Evolutionary conservation across 352 stramenopile species (phyloP).

Genomic region (Halophytophthora polymorphica): DNA sequence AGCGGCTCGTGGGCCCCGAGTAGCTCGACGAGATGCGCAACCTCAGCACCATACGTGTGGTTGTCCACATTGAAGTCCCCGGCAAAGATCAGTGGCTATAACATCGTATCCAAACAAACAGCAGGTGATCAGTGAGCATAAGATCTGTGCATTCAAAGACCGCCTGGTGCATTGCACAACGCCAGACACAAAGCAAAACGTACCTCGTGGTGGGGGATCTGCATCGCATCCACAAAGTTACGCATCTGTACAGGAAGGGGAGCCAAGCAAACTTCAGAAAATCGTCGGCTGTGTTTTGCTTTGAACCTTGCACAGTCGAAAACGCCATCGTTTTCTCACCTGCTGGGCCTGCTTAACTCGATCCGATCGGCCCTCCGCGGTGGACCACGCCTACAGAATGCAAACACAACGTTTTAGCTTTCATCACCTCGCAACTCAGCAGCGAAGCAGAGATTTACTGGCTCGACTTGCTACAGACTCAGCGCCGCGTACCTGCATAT

Average conservation of each 20-base stretch:
- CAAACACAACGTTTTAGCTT: constrained; percentile 2
- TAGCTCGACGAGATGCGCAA: constrained; percentile 55
- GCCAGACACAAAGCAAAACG: not conserved
- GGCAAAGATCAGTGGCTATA: constrained; percentile 70
- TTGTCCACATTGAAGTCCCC: constrained; percentile 87
- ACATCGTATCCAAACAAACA: constrained; percentile 1
- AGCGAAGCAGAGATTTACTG: too few species aligned
- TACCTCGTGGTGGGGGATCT: constrained; percentile 70
- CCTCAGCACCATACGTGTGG: constrained; percentile 66
- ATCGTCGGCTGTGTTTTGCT: not conserved
- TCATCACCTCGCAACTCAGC: not conserved
- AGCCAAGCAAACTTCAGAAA: not conserved
- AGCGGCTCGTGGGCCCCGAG: constrained; percentile 44
- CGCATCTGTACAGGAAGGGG: constrained; percentile 39
- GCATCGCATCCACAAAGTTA: constrained; percentile 53
- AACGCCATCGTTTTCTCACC: constrained; percentile 31
- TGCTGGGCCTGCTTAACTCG: constrained; percentile 68
- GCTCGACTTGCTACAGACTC: too few species aligned
- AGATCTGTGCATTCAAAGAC: not conserved
- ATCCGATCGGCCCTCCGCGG: constrained; percentile 49
- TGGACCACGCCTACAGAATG: constrained; percentile 67
- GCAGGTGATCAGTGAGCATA: constrained; percentile 1
- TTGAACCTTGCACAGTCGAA: not conserved
- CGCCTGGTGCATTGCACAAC: not conserved
- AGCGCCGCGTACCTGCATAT: constrained; percentile 58